Evolutionary conservation across 208 protist species (phyloP), one percentile per base, ranked within the genome.

Genomic region (Angomonas ambiguus): DNA sequence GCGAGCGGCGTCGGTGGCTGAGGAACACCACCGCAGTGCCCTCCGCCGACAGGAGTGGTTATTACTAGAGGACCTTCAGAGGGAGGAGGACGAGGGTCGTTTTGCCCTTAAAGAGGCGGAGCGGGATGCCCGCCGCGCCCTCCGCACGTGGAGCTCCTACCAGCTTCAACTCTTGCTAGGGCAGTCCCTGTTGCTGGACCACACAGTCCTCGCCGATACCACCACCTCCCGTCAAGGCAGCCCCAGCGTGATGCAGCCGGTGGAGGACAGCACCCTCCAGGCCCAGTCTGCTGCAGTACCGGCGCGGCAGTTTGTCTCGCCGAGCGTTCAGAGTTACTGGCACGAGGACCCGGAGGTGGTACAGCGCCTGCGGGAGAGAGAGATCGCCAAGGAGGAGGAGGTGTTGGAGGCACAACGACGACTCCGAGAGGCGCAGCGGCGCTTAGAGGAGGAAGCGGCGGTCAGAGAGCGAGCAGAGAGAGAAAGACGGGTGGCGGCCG

Each of bases 401-500:
- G 62, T 90, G 30, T 51, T 67, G 13, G 69, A 82, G 13, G 77
- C 85, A 13, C 60, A 84, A 35, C 53, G 48, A 16, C 85, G 85
- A 2, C 69, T 91, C 28, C 73, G 57, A 0, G 85, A 91, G 56
- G 85, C 85, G 4, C 72, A 91, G 70, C 57, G 67, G 1, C 81
- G 82, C 16, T 72, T 91, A 16, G 62, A 58, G 5, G 85, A 80
- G 35, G 85, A 91, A 51, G 71, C 62, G 0, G 55, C 70, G 3
- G 69, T 68, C 11, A 75, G 85, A 28, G 63, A 22, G 22, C 41
- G 48, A 8, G 80, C 77, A 0, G 77, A 81, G 41, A 53, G 55
- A 27, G 71, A 74, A 42, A 69, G 74, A 0, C 69, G 62, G 3
- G 68, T 59, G 2, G 70, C 66, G 11, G 62, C 71, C 25, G 33